Percentiles rank a stretch among this genome's conserved stretches.
phyloP scores from a whole-genome alignment of 2,329 filamentous ascomycete species.

The Lithohypha guttulata region DNA sequence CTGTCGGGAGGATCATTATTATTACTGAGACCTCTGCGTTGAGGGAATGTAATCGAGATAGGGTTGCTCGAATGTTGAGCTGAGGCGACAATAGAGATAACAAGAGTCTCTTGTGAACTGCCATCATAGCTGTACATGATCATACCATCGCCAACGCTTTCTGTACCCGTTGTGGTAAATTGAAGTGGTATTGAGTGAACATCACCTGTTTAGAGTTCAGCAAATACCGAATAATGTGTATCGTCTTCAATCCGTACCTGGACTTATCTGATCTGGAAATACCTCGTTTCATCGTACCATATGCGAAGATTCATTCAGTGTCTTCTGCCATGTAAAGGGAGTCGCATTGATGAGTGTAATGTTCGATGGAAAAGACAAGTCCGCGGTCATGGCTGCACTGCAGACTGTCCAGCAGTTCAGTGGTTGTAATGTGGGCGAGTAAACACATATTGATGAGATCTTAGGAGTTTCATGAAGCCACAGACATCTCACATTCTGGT shows the following conservation, averaged over 20 bases:
- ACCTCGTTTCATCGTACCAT: slow-evolving; percentile 1
- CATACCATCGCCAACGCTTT: not conserved
- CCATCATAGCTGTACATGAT: not conserved
- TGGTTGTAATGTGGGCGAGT: too few species aligned
- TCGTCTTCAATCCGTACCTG: not conserved
- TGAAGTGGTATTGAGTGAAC: not conserved
- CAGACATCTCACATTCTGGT: too few species aligned
- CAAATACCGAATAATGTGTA: not conserved
- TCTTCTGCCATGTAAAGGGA: slow-evolving; percentile 6
- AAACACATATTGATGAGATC: too few species aligned
- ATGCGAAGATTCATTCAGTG: not conserved
- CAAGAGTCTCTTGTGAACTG: not conserved
- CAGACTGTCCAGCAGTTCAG: not conserved
- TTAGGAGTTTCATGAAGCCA: too few species aligned
- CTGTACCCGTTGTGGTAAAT: not conserved
- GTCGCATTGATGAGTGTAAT: slow-evolving; percentile 9
- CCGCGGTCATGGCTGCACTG: not conserved
- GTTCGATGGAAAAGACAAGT: not conserved
- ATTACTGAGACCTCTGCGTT: too few species aligned
- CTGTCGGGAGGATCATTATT: too few species aligned
- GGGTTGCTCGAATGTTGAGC: not conserved
- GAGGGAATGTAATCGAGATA: not conserved
- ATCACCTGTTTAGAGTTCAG: not conserved
- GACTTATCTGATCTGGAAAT: slow-evolving; percentile 5
- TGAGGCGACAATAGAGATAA: not conserved